phyloP scores from a whole-genome alignment of 192 early-diverging fungal genomes.

The Lobosporangium transversale region DNA sequence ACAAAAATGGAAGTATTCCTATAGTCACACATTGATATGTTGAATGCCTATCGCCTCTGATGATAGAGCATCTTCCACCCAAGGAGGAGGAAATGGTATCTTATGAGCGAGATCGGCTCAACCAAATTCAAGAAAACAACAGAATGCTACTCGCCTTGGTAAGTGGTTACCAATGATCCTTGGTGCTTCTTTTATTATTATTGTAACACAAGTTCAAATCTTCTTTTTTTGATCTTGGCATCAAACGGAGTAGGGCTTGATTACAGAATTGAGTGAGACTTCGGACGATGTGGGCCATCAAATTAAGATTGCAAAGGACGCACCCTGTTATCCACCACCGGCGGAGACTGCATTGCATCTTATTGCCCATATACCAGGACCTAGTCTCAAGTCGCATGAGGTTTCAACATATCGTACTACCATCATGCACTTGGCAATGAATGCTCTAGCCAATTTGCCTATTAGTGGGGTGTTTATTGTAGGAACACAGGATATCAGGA shows the following conservation, averaged over 20 bases:
- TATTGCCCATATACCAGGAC: slow-evolving; percentile 69
- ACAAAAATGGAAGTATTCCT: no score
- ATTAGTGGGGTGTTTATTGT: slow-evolving; percentile 73
- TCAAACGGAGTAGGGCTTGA: slow-evolving; percentile 66
- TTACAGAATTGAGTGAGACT: slow-evolving; percentile 84
- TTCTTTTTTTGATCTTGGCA: no score
- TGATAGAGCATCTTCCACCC: slow-evolving; percentile 20
- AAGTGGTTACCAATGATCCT: slow-evolving; percentile 7
- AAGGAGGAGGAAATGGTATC: slow-evolving; percentile 60
- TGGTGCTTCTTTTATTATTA: slow-evolving; percentile 2
- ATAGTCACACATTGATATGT: no score
- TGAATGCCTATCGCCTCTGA: no score
- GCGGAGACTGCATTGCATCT: slow-evolving; percentile 67
- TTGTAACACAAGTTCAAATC: no score
- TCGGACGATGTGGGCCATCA: slow-evolving; percentile 79
- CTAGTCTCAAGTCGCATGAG: slow-evolving; percentile 52
- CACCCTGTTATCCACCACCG: slow-evolving; percentile 51
- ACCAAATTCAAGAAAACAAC: slow-evolving; percentile 71
- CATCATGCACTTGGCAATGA: slow-evolving; percentile 68
- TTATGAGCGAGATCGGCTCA: slow-evolving; percentile 66
- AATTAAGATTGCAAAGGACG: slow-evolving; percentile 65
- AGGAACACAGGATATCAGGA: slow-evolving; percentile 76
- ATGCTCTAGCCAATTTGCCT: slow-evolving; percentile 65
- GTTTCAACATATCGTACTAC: slow-evolving; percentile 69
- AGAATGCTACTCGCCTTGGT: slow-evolving; percentile 66